Percentiles rank a stretch among this genome's conserved stretches.
These are phyloP conservation scores for Arabidopsis lyrata DNA, from an alignment of 441 rosid genomes.

Conservation along the genomic window DNA sequence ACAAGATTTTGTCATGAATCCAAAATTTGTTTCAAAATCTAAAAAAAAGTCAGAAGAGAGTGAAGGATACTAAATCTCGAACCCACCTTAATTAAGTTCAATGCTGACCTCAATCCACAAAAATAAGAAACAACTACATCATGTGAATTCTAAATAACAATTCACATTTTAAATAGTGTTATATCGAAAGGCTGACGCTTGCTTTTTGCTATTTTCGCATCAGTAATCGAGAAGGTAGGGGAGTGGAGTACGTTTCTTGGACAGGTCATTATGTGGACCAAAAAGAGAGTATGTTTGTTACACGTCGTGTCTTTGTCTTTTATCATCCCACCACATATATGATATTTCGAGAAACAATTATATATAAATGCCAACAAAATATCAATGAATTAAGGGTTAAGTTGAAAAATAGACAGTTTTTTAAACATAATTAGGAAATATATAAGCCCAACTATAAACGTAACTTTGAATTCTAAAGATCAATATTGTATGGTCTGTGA, in stretches of 20 bases:
- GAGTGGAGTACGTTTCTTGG: constrained; percentile 14
- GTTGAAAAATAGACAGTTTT: too few species aligned
- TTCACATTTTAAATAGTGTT: neutral
- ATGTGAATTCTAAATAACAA: too few species aligned
- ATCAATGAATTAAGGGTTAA: neutral
- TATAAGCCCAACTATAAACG: too few species aligned
- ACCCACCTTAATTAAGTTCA: neutral
- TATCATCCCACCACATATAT: neutral
- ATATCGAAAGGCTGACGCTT: neutral
- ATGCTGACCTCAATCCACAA: neutral
- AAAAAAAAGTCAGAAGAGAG: neutral
- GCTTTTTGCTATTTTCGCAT: constrained; percentile 1
- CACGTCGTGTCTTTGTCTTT: neutral
- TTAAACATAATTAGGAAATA: too few species aligned
- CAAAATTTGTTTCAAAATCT: neutral
- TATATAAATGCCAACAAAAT: neutral
- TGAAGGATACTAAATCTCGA: neutral
- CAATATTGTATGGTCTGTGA: neutral
- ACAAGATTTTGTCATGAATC: neutral
- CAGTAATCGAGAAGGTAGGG: neutral
- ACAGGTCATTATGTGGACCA: neutral
- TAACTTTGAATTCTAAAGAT: too few species aligned
- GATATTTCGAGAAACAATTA: neutral
- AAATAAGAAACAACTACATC: neutral
- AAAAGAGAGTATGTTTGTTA: neutral